Evolutionary conservation across 495 filamentous ascomycete genomes (phyloP), one percentile per base, ranked within the genome.

Genomic region (Daldinia childiae): DNA sequence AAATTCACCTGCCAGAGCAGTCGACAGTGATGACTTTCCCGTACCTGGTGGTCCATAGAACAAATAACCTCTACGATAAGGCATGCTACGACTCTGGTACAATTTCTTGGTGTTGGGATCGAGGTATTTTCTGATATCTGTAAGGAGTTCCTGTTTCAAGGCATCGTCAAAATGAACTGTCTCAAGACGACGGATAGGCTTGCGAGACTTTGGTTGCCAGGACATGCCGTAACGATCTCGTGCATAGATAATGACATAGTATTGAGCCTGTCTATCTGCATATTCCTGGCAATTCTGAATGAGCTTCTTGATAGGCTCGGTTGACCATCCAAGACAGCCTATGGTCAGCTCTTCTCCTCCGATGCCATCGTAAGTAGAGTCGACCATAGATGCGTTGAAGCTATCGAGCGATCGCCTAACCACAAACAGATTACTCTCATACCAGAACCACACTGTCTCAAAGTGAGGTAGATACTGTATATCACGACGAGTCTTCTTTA

Each of bases 81-180:
- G 89, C 68, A 91, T 87, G 26, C 88, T 88, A 32, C 88, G 86
- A n/a, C 83, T 78, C 27, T 88, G 85, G 76, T 95, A 95, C 84
- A 90, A 92, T 51, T 84, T 81, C 43, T 87, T 83, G 7, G 90
- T 93, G 9, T 84, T 79, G 0, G 90, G 89, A 64, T 93, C 89
- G 6, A 97, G 82, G 72, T 95, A 97, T 66, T 93, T 91, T 64
- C 88, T 88, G 70, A 95, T 90, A 75, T 97, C 93, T 32, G 81
- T 75, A 4, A 96, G 79, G 29, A 97, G 85, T 8, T 80, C 84
- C 6, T 84, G 76, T 79, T 97, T 97, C 74, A 90, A 83, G 7
- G 79, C 68, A 54, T 84, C 81, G 64, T 84, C 82, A 62, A 86
- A 82, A 32, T 83, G 79, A 12, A 86, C 79, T 6, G 83, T 84